Base-by-base conservation (phyloP, 768 basidiomycete species). In the Suillus cothurnatus region DNA sequence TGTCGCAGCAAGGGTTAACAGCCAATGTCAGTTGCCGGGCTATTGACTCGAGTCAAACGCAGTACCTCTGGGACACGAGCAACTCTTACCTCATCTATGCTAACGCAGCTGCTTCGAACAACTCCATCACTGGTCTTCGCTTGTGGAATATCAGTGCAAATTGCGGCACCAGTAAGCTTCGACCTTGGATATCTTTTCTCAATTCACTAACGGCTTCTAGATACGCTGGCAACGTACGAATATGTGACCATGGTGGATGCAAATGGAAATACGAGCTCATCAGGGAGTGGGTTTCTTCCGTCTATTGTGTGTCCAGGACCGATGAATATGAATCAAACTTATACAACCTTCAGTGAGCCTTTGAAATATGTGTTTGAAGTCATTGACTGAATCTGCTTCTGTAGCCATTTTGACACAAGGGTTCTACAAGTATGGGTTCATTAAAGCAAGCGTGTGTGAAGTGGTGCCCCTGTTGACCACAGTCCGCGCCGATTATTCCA, bases 261-360 rank as follows among this genome's bases (percentile, higher is more conserved):
- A 39, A 61, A n/a, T 43, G 55, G 26, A 28, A 28, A 39, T 6
- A 3, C 34, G 4, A 39, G 26, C 14, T 14, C 19, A 8, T 45
- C 21, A 31, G 63, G 63, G 43, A 65, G 19, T 21, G 64, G 56
- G 15, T 23, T 67, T 31, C 39, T 68, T 21, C 43, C 61, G 9
- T 65, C 66, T 38, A 28, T 69, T n/a, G 57, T 67, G 7, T 69
- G 66, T n/a, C 68, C 62, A 21, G 64, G 41, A 17, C 57, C 64
- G 26, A 12, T 58, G 12, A 17, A 32, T 23, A 15, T 41, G 28
- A 39, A 61, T 6, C 21, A 64, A 19, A 28, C 45, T 19, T 65
- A 39, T 32, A 23, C 57, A 21, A 41, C 12, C 14, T 65, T 67
- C n/a, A 36, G 66, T 67, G 11, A 50, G 62, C 31, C 23, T n/a